Evolutionary conservation across 23 red algal species (phyloP).

Genomic region (Gracilariopsis chorda): DNA sequence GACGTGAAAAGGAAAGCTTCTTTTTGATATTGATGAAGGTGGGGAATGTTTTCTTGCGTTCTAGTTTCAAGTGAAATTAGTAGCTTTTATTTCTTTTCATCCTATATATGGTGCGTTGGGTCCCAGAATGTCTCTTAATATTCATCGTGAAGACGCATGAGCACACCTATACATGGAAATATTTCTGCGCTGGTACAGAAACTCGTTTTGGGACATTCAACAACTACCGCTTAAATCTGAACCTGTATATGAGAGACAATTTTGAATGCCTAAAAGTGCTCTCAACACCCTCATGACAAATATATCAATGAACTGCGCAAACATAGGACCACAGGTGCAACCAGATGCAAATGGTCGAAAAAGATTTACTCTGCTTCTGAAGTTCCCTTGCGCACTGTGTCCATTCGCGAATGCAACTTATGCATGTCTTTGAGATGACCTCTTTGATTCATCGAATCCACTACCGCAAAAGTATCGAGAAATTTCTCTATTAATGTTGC

Average conservation of each 20-base stretch:
- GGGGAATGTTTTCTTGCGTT: not conserved
- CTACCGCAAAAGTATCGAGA: not conserved
- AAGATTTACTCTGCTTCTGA: slow-evolving; percentile 18
- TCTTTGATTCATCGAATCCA: slow-evolving; percentile 43
- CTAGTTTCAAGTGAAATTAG: not conserved
- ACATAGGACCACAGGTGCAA: slow-evolving; percentile 12
- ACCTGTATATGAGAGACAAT: slow-evolving; percentile 3
- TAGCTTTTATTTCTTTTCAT: no score
- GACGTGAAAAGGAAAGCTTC: no score
- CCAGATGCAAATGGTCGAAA: slow-evolving; percentile 26
- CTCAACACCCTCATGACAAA: not conserved
- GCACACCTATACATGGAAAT: slow-evolving; percentile 37
- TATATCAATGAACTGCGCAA: not conserved
- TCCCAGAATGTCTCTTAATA: not conserved
- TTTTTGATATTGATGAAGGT: not conserved
- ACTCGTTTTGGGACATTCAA: slow-evolving; percentile 20
- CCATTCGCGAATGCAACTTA: slow-evolving; percentile 1
- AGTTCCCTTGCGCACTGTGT: slow-evolving; percentile 5
- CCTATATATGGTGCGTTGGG: not conserved
- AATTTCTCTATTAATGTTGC: not conserved
- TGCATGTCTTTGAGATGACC: slow-evolving; percentile 17
- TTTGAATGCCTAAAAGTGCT: not conserved
- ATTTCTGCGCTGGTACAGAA: not conserved
- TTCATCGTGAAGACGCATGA: not conserved
- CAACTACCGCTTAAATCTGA: not conserved